Percentiles rank a stretch among this genome's conserved stretches.
Conservation (phyloP, 805 yeast genomes). For the Diddensiella transvaalensis region DNA sequence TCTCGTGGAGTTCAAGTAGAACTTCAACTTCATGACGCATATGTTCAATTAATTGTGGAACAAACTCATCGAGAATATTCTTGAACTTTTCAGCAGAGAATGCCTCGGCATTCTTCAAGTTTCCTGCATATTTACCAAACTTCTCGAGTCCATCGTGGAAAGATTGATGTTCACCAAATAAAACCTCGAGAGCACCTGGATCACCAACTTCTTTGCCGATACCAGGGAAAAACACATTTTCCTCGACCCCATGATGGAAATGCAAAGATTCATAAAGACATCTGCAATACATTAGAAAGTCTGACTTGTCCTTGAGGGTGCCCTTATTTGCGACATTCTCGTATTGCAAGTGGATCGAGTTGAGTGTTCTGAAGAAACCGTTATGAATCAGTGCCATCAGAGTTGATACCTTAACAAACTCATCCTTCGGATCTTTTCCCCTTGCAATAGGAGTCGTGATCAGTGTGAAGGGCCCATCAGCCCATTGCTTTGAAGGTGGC, state of each 20-base stretch:
- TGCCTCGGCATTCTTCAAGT: too few species aligned
- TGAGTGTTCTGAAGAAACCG: not conserved
- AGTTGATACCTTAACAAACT: not conserved
- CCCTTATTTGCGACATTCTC: not conserved
- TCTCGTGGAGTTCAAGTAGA: not conserved
- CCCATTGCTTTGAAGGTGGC: not conserved
- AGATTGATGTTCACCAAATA: not conserved
- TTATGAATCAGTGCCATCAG: constrained; percentile 6
- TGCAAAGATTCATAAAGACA: not conserved
- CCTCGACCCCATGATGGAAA: constrained; percentile 1
- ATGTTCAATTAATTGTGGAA: not conserved
- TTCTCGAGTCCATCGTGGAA: constrained; percentile 1
- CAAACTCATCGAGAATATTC: not conserved
- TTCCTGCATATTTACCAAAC: not conserved
- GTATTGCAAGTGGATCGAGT: not conserved
- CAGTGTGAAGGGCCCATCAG: constrained; percentile 1
- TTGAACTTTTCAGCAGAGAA: not conserved
- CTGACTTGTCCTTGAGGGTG: not conserved
- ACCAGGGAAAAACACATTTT: not conserved
- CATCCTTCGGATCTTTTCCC: not conserved
- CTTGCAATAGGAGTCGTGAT: not conserved
- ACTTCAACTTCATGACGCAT: constrained; percentile 1
- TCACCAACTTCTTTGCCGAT: not conserved
- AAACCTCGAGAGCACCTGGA: not conserved
- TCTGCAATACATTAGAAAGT: not conserved